Conservation (phyloP, 2,329 filamentous ascomycete genomes). For the Ophiostoma angusticollis region DNA sequence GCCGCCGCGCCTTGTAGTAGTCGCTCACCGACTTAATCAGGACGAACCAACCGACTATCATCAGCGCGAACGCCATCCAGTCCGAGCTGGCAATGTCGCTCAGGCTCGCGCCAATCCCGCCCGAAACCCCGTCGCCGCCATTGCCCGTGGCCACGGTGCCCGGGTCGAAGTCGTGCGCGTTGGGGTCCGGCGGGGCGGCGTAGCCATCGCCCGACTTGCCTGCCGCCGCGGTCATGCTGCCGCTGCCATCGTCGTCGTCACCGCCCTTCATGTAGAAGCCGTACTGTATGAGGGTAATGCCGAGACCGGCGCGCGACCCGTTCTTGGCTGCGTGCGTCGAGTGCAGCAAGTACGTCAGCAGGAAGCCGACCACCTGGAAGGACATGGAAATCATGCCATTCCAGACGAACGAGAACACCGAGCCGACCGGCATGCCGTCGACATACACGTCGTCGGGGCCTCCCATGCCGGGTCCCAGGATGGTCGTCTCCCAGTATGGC, state of each 20-base stretch:
- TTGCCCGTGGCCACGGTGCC: slow-evolving; percentile 40
- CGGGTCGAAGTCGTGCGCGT: slow-evolving; percentile 78
- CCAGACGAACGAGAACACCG: slow-evolving; percentile 78
- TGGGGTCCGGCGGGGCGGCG: slow-evolving; percentile 69
- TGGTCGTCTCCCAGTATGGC: slow-evolving; percentile 98
- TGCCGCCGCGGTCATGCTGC: slow-evolving; percentile 18
- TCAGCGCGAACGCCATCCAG: slow-evolving; percentile 82
- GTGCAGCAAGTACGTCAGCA: slow-evolving; percentile 94
- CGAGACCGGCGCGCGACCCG: slow-evolving; percentile 83
- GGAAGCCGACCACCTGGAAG: slow-evolving; percentile 92
- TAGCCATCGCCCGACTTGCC: slow-evolving; percentile 42
- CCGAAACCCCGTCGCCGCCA: slow-evolving; percentile 24
- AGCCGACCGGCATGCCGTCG: slow-evolving; percentile 86
- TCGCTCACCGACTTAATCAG: slow-evolving; percentile 88
- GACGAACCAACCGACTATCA: slow-evolving; percentile 98
- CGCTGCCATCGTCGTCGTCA: slow-evolving; percentile 23
- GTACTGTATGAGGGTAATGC: slow-evolving; percentile 90
- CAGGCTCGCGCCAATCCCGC: slow-evolving; percentile 29
- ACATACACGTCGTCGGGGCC: slow-evolving; percentile 94
- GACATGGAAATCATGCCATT: slow-evolving; percentile 96
- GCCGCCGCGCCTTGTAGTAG: slow-evolving; percentile 73
- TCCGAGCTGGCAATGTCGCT: slow-evolving; percentile 59
- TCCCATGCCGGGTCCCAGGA: slow-evolving; percentile 79
- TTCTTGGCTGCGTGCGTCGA: slow-evolving; percentile 98
- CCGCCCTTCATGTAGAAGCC: slow-evolving; percentile 85